Evolutionary conservation across 164 flowering plant species (phyloP), one percentile per base, ranked within the genome.

Genomic region (Chimonanthus praecox): DNA sequence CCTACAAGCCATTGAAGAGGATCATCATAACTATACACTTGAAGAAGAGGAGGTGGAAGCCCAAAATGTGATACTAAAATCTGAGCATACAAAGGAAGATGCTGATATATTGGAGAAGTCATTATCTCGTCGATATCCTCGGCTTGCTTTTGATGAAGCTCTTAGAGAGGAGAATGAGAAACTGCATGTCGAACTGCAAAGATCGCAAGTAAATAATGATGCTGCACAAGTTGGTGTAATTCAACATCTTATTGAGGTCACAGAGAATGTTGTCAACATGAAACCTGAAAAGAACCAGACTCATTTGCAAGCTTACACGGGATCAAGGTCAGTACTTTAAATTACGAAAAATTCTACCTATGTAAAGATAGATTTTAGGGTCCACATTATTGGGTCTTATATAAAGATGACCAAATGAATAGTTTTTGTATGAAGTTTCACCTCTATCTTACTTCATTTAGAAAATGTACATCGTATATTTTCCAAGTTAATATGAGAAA

Each of bases 91-190:
- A 7, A 79, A 67, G 67, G 77, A 82, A 66, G 84, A 82, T 69
- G 78, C 84, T 1, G 74, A n/a, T 3, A 60, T 82, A n/a, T 61
- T 87, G 75, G 76, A 85, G 80, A 85, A 77, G 65, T 72, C 86
- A 1, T 78, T 87, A 11, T 84, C 87, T 58, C 68, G 82, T 45
- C 16, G 68, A 2, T 85, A 87, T 72, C 88, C 88, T 10, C 64
- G 80, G n/a, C 58, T 83, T 71, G 69, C 74, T 3, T 87, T 87
- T 70, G 18, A 80, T 51, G 86, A 84, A 7, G 87, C 87, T 67
- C 85, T 87, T 21, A 64, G 54, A 54, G 75, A 80, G 71, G 90
- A 87, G 71, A 85, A 80, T 2, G 82, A 80, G 64, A 87, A 87
- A 73, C 81, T 87, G 46, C 76, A 77, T 0, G 1, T 79, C 1